Conservation (phyloP, 306 rosid genomes). For the Trifolium subterraneum region DNA sequence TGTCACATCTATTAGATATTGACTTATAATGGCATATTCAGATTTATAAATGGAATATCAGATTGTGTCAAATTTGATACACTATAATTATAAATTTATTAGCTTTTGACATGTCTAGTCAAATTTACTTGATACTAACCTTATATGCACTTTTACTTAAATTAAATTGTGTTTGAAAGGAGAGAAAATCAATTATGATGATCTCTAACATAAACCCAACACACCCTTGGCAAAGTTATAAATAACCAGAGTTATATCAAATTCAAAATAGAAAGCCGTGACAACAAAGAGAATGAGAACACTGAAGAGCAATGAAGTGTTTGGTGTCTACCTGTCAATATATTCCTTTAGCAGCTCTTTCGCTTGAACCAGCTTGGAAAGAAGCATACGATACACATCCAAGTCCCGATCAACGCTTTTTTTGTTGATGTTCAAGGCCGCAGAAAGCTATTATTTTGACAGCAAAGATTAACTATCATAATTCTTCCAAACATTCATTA, state of each 20-base stretch:
- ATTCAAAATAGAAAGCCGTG: not conserved
- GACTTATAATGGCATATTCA: slow-evolving; percentile 2
- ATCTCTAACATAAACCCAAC: not conserved
- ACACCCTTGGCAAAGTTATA: not conserved
- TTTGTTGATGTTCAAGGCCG: slow-evolving; percentile 71
- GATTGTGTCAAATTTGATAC: not conserved
- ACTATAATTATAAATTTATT: not conserved
- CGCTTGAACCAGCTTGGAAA: slow-evolving; percentile 96
- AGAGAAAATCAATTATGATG: not conserved
- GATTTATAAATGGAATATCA: not conserved
- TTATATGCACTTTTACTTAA: not conserved
- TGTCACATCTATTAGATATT: not conserved
- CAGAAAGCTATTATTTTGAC: slow-evolving; percentile 69
- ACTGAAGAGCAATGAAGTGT: slow-evolving; percentile 27
- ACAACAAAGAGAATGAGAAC: not conserved
- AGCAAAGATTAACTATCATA: slow-evolving; percentile 36
- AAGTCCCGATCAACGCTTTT: slow-evolving; percentile 89
- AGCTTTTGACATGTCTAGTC: not conserved
- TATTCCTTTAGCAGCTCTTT: slow-evolving; percentile 90
- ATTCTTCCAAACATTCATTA: slow-evolving; percentile 2
- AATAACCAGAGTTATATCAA: not conserved
- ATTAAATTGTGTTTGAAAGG: not conserved
- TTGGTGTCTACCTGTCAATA: slow-evolving; percentile 69
- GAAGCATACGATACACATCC: slow-evolving; percentile 86
- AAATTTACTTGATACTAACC: not conserved